Evolutionary conservation across 148 eudicot species (phyloP), one percentile per base, ranked within the genome.

Genomic region (Vaccinium macrocarpon): DNA sequence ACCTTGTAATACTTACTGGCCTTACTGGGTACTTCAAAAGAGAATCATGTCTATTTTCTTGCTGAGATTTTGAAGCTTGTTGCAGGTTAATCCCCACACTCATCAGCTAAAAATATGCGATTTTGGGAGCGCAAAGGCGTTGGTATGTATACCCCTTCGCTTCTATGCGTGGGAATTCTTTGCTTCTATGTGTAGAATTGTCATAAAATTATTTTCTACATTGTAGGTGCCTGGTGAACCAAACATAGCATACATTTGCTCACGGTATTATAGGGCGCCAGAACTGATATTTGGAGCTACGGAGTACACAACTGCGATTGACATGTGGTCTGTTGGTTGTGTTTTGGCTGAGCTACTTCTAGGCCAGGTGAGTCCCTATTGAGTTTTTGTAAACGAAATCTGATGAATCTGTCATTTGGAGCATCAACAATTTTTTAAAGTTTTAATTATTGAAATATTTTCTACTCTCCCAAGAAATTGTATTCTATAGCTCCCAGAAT

Each of bases 311-410:
- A 91, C 90, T 61, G 98, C 98, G 19, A 95, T 95, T 82, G 98
- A 95, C 85, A 89, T 95, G 89, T 95, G 98, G 98, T 95, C 98
- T 83, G 94, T 86, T 81, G 98, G 98, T 81, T 95, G 98, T 89
- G 98, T 95, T 27, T 68, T 95, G 90, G 97, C 97, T 8, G 98
- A 95, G 83, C 91, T 95, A 75, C 95, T 93, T 53, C 84, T 94
- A 42, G 98, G 98, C 16, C 97, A 91, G 92, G 98, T 94, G 21
- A 53, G 90, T 66, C 75, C 15, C 19, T 57, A 49, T 32, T 80
- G 55, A 25, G 79, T 71, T 48, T 48, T 42, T 59, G 46, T 46
- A 32, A 32, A 72, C 12, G 18, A 49, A 16, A 72, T 71, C 57
- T 6, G 50, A 21, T 25, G n/a, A 82, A 32, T 16, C 1, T 81